phyloP scores from a whole-genome alignment of 1,284 basidiomycete species.

The Melampsora americana region DNA sequence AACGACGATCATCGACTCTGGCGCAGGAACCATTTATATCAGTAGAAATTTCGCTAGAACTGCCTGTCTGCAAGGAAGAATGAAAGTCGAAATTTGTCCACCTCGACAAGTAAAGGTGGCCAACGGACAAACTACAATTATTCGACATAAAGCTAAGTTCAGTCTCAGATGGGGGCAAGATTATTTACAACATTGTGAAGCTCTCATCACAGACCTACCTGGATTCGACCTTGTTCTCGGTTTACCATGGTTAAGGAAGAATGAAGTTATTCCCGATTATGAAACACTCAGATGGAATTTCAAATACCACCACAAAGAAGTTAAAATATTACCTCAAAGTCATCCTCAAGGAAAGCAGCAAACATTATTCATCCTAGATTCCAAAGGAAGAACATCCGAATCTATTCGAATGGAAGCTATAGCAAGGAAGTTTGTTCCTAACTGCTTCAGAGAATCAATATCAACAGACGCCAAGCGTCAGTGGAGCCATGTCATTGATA shows the following conservation, averaged over 20 bases:
- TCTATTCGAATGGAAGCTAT: not conserved
- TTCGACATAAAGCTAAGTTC: not conserved
- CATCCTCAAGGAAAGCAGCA: slow-evolving; percentile 1
- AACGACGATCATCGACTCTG: slow-evolving; percentile 12
- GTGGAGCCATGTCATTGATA: slow-evolving; percentile 6
- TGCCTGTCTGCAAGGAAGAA: not conserved
- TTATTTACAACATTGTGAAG: not conserved
- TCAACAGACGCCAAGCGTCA: not conserved
- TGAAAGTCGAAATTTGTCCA: not conserved
- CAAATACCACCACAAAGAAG: not conserved
- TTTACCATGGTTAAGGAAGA: too few relatives aligned
- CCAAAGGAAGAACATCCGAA: too few relatives aligned
- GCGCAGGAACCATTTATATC: slow-evolving; percentile 10
- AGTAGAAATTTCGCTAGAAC: not conserved
- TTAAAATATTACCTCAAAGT: not conserved
- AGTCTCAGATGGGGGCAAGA: not conserved
- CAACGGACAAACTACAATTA: not conserved
- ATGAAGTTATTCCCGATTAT: not conserved
- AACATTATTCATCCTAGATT: too few relatives aligned
- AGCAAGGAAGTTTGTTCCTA: not conserved
- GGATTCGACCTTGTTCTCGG: too few relatives aligned
- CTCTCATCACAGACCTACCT: too few relatives aligned
- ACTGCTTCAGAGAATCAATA: slow-evolving; percentile 3
- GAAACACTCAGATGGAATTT: not conserved
- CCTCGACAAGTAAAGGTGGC: not conserved